Percentiles rank a stretch among this genome's conserved stretches.
phyloP scores from a whole-genome alignment of 2,329 filamentous ascomycete genomes.

The Talaromyces rugulosus region DNA sequence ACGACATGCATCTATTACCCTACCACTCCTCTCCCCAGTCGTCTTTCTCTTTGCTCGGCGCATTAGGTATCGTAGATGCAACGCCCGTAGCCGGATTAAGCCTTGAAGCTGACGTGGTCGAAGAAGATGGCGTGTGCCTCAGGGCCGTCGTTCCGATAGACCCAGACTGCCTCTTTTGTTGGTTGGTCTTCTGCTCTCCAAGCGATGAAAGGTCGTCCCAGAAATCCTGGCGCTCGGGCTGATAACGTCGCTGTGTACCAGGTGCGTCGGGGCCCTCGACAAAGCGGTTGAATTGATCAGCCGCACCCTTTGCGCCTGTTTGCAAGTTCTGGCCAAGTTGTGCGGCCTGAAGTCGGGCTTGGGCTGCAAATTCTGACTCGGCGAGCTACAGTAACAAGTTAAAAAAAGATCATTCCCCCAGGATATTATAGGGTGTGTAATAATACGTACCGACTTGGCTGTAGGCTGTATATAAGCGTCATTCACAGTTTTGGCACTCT shows the following conservation, averaged over 20 bases:
- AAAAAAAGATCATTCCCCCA: background rate
- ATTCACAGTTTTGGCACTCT: conserved; percentile 87
- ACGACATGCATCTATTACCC: background rate
- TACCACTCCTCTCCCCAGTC: conserved; percentile 14
- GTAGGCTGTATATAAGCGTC: conserved; percentile 90
- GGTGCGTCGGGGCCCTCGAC: conserved; percentile 66
- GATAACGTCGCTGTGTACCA: conserved; percentile 37
- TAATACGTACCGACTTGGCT: conserved; percentile 67
- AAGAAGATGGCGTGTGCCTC: conserved; percentile 43
- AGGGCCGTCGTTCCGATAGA: conserved; percentile 62
- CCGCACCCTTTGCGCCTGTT: conserved; percentile 66
- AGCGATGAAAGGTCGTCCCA: conserved; percentile 82
- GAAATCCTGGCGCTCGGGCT: conserved; percentile 72
- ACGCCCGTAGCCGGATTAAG: conserved; percentile 16
- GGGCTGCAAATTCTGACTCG: conserved; percentile 71
- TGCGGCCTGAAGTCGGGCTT: conserved; percentile 58
- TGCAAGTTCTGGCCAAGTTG: conserved; percentile 59
- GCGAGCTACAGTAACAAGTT: conserved; percentile 56
- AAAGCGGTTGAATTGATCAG: conserved; percentile 77
- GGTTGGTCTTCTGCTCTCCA: conserved; percentile 16
- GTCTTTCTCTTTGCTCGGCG: conserved; percentile 45
- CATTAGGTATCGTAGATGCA: conserved; percentile 13
- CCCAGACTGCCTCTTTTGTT: conserved; percentile 37
- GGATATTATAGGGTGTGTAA: background rate
- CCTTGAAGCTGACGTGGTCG: conserved; percentile 14